Evolutionary conservation across 495 filamentous ascomycete species (phyloP), one percentile per base, ranked within the genome.

Genomic region (Penicillium soppii): DNA sequence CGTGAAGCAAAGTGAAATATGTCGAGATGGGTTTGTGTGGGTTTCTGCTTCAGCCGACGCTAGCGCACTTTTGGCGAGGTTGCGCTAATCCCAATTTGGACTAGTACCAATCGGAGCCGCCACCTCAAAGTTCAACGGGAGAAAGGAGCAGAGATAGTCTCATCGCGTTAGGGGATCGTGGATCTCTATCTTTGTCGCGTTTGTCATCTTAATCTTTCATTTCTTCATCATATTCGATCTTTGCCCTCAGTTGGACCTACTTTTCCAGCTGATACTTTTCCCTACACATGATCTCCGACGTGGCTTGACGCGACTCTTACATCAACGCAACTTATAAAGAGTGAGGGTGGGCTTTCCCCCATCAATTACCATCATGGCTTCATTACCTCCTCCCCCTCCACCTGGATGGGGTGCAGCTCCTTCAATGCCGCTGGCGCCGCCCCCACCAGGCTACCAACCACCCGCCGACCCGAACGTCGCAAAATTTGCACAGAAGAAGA

Each of bases 401-500:
- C 89, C 89, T 23, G 88, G 86, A 62, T 85, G 83, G 82, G 74
- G 73, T 50, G 84, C 85, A 52, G 86, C 86, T 53, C 86, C 88
- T 21, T 85, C 90, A 6, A 84, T 89, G 62, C 80, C 83, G 43
- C 74, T 85, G 57, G 87, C 88, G 43, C 91, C 91, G 50, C 92
- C 94, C 42, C 92, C 94, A 17, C 92, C 92, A 26, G 91, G 91
- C 33, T 95, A 91, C 66, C 82, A 85, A 43, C 91, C 92, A 17
- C 85, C 88, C 20, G 81, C 84, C 55, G 89, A 97, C 63, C 87
- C 91, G 37, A 89, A 90, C 55, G 81, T 89, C 68, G 91, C 90
- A 37, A 99, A 97, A 73, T 96, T 97, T 66, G 88, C 90, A 47
- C 87, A 95, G 72, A 99, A 97, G 80, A 97, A 97, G 80, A 95